Percentiles rank a stretch among this genome's conserved stretches.
phyloP scores from a whole-genome alignment of 306 rosid genomes.

The Acacia melanoxylon region DNA sequence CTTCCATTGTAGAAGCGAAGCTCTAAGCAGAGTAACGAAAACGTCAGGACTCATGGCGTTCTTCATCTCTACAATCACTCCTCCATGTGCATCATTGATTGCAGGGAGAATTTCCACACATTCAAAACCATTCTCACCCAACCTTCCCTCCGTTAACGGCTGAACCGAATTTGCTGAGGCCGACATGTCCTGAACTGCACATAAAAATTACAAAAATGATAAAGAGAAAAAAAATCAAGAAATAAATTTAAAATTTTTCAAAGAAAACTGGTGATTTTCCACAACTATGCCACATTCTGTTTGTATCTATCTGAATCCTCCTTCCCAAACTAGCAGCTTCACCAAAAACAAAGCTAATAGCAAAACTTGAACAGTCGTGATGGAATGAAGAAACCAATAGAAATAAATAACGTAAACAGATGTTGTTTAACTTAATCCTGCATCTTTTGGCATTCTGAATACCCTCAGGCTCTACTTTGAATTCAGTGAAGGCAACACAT shows the following conservation, averaged over 20 bases:
- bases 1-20: slow-evolving; percentile 52
- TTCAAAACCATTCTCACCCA: slow-evolving; percentile 40
- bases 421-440: not conserved
- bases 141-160: slow-evolving; percentile 26
- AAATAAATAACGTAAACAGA: not conserved
- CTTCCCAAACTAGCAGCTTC: not conserved
- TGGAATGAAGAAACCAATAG: not conserved
- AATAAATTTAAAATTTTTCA: not conserved
- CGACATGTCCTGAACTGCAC: slow-evolving; percentile 38
- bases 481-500: not conserved
- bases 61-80: slow-evolving; percentile 51
- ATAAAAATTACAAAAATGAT: not conserved
- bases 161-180: slow-evolving; percentile 34
- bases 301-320: not conserved
- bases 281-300: not conserved
- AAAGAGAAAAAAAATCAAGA: not conserved
- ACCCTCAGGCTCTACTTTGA: not conserved
- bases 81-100: slow-evolving; percentile 50
- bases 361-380: not conserved
- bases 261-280: not conserved
- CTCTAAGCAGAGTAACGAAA: slow-evolving; percentile 46
- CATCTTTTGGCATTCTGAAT: not conserved
- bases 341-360: not conserved
- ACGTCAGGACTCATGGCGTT: slow-evolving; percentile 44
- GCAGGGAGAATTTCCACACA: slow-evolving; percentile 38